Base-by-base conservation (phyloP, 2,329 filamentous ascomycete genomes). In the Helotiales sp. region DNA sequence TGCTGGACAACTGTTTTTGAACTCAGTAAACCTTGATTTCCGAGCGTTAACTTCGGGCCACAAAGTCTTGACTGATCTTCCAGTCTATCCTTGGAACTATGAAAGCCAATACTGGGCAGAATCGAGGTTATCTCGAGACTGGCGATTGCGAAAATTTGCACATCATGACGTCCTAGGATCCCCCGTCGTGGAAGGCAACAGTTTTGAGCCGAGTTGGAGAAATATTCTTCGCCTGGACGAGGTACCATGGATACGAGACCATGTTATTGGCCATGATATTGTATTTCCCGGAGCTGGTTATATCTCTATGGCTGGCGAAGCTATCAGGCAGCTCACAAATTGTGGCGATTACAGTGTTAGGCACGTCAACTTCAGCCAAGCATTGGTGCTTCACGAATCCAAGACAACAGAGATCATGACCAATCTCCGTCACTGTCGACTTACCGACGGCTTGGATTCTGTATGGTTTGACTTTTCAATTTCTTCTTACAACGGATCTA, bases 401-500 rank as follows among this genome's bases (percentile, higher is more conserved):
- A 61, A 48, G 24, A 57, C 60, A 12, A 58, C 57, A 8, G 69
- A 71, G 49, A 63, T 69, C 30, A 58, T 70, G 8, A 69, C 68
- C 6, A 60, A 52, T 17, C 55, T 70, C 3, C 61, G 62, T n/a
- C 67, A 57, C 9, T 40, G 60, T n/a, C 57, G 57, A 5, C 56
- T 70, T 10, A 70, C 66, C 0, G 60, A 51, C 25, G 57, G 54
- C 10, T 38, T 63, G 0, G 66, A 70, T 34, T 46, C 40, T 46
- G 5, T 10, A 3, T 57, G 54, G 54, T 57, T 54, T 40, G 54
- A 53, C 15, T 57, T 60, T 24, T 27, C 54, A 5, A 54, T 60
- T 24, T 31, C 19, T 13, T 54, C 58, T 1, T 34, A 49, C 22
- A 47, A 57, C 44, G 54, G 54, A 9, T 40, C n/a, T 8, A 27